Base-by-base conservation (phyloP, 73 alveolate genomes). In the Paramecium caudatum region DNA sequence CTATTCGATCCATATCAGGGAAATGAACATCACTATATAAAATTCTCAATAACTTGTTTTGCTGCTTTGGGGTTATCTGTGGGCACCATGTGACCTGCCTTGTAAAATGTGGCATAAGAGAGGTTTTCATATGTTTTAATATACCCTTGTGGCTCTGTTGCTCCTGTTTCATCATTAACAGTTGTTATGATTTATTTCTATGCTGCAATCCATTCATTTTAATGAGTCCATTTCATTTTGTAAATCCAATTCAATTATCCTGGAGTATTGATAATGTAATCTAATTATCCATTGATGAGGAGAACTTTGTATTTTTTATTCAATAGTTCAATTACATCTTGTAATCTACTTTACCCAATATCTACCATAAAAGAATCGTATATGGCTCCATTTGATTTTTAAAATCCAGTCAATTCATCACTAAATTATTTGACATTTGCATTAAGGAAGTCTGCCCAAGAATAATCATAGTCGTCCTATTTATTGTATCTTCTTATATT, bases 81-180 rank as follows among this genome's bases (percentile, higher is more conserved):
- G 8, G 99, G 99, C 23, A 96, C 97, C 99, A 96, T 96, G 91
- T 96, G 99, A 37, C 99, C 99, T 19, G 99, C 99, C 32, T 90
- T 86, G 61, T 92, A 90, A 39, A 94, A 91, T 49, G 94, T 90
- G 45, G 91, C 92, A 78, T 41, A 86, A 13, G 41, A 41, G 47
- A 86, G 65, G 93, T 86, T 86, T 7, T 61, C 90, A 63, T 25
- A 70, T 34, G 37, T 23, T 37, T 63, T 86, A 12, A 15, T 21
- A 43, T 70, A 47, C 5, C 93, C 93, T 23, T 34, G 55, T 34
- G 78, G 61, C 36, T 86, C 88, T 5, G 9, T 21, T 7, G 36
- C 21, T 7, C n/a, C 55, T 27, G 47, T 34, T 74, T 39, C 3
- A 21, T 27, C 43, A 21, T 93, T 90, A 91, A 12, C 37, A 82